These are phyloP conservation scores for Melocanna baccifera DNA, from an alignment of 176 grass and related monocot genomes.

Conservation along the genomic window DNA sequence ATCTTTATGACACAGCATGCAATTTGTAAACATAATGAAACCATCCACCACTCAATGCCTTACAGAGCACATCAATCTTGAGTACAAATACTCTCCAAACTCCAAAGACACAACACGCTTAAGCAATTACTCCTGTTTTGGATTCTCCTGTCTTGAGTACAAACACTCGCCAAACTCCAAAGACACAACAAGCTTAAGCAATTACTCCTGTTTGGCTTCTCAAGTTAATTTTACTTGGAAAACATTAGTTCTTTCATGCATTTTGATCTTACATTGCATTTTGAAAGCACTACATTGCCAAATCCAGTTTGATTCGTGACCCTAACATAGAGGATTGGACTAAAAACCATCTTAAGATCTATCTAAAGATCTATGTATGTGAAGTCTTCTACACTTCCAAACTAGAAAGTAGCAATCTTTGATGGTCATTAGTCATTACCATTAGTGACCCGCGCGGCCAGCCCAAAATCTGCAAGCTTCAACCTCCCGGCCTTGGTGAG, in stretches of 20 bases:
- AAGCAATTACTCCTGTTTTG: background rate
- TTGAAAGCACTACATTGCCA: background rate
- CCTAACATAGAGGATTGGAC: background rate
- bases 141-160: background rate
- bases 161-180: too few relatives aligned
- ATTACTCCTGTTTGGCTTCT: background rate
- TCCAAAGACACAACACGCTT: background rate
- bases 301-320: background rate
- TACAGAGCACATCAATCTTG: background rate
- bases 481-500: conserved; percentile 42
- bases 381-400: background rate
- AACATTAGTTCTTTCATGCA: background rate
- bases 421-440: conserved; percentile 5
- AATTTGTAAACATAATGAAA: background rate
- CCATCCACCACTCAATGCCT: background rate
- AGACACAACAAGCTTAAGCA: background rate
- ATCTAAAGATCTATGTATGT: background rate
- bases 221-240: background rate
- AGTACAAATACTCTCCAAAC: background rate
- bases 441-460: conserved; percentile 21
- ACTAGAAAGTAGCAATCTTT: background rate
- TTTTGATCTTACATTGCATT: background rate
- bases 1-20: background rate
- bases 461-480: conserved; percentile 48
- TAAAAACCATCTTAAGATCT: background rate